A percentile compares a stretch with the other conserved stretches of the same genome.
Conservation (phyloP, 2,329 filamentous ascomycete genomes). For the Fusarium sp. region DNA sequence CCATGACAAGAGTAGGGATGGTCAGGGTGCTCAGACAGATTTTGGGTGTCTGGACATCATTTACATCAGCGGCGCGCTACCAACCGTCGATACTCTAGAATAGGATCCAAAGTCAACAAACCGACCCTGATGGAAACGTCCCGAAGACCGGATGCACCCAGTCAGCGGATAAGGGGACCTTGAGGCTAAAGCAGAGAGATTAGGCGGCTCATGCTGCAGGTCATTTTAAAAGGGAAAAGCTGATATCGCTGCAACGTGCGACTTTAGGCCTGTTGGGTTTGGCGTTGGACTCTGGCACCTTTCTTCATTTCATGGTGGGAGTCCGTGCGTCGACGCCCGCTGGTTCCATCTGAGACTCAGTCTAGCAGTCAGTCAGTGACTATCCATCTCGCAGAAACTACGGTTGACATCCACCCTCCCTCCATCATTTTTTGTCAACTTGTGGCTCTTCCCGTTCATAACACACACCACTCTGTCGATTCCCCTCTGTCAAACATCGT, state of each 20-base stretch:
- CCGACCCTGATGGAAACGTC: constrained; percentile 16
- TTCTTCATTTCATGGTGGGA: constrained; percentile 33
- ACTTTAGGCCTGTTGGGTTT: constrained; percentile 27
- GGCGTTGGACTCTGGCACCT: constrained; percentile 1
- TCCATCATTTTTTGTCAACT: not conserved
- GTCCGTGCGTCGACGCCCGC: constrained; percentile 38
- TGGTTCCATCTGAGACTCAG: constrained; percentile 20
- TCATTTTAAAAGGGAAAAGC: constrained; percentile 20
- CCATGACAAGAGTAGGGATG: not conserved
- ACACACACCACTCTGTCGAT: constrained; percentile 1
- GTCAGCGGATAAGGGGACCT: constrained; percentile 25
- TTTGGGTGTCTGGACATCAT: not conserved
- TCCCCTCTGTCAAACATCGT: constrained; percentile 6
- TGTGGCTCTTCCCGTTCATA: constrained; percentile 18
- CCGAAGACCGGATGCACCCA: constrained; percentile 37
- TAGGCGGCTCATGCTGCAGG: constrained; percentile 29
- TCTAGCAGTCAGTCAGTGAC: constrained; percentile 13
- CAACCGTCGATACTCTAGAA: constrained; percentile 5
- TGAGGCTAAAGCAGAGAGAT: constrained; percentile 35
- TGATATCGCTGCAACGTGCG: constrained; percentile 33
- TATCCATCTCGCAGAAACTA: constrained; percentile 20
- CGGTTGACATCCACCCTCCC: constrained; percentile 10
- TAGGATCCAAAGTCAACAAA: not conserved
- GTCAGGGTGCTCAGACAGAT: not conserved
- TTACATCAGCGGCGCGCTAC: constrained; percentile 17